Evolutionary conservation across 1,284 basidiomycete genomes (phyloP).

Genomic region (Naganishia albida): DNA sequence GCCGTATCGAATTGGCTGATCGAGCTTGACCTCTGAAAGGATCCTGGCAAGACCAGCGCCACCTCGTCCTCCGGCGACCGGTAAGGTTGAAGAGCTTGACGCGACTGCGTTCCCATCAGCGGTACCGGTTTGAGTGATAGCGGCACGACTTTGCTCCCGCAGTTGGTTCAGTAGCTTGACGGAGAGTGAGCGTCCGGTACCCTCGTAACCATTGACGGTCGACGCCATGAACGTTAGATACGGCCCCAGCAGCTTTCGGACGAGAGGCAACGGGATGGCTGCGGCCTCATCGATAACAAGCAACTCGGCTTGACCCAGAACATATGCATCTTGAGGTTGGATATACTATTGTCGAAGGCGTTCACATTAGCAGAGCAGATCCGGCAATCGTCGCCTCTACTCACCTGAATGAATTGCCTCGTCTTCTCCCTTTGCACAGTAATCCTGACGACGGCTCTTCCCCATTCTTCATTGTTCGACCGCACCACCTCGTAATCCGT

Average conservation of each 20-base stretch:
- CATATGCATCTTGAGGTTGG: slow-evolving; percentile 94
- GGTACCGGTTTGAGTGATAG: slow-evolving; percentile 58
- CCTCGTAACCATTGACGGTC: slow-evolving; percentile 99
- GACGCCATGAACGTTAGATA: slow-evolving; percentile 98
- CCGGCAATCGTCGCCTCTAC: slow-evolving; percentile 35
- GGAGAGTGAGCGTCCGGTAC: slow-evolving; percentile 93
- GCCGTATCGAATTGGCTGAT: slow-evolving; percentile 91
- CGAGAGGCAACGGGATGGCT: slow-evolving; percentile 92
- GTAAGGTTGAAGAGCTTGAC: slow-evolving; percentile 32
- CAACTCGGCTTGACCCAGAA: slow-evolving; percentile 95
- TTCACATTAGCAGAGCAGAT: neutral
- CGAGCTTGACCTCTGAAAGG: slow-evolving; percentile 90
- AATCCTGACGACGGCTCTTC: slow-evolving; percentile 92
- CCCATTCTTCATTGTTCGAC: slow-evolving; percentile 90
- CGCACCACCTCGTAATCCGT: slow-evolving; percentile 95
- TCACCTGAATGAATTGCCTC: slow-evolving; percentile 87
- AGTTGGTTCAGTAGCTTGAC: slow-evolving; percentile 98
- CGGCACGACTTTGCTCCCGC: slow-evolving; percentile 74
- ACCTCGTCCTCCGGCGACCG: slow-evolving; percentile 45
- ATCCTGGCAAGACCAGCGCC: slow-evolving; percentile 63
- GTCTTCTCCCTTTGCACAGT: slow-evolving; percentile 86
- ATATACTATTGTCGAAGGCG: slow-evolving; percentile 73
- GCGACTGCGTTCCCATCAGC: slow-evolving; percentile 53
- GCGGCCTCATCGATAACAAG: slow-evolving; percentile 99
- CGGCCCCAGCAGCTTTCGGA: slow-evolving; percentile 91